Evolutionary conservation across 352 stramenopile genomes (phyloP), one percentile per base, ranked within the genome.

Genomic region (Globisporangium sylvaticum): DNA sequence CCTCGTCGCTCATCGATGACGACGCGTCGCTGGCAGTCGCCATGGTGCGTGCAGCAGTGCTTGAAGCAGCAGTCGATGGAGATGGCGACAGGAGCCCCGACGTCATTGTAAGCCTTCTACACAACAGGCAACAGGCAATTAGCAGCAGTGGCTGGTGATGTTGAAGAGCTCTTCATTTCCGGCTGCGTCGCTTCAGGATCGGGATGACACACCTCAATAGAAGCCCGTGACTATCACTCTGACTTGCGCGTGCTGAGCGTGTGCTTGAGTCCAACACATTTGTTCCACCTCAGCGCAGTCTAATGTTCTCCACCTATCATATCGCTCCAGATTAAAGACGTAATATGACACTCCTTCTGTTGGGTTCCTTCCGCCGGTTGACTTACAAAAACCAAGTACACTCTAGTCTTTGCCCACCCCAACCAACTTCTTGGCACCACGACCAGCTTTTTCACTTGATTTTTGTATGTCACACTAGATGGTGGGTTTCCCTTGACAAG

Each of bases 201-300:
- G n/a, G 14, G 44, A 22, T 69, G 29, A 20, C 4, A 14, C 12
- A 39, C 53, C 34, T 31, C 39, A 68, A 68, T 56, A 68, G 63
- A 37, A 39, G 39, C 4, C 42, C 15, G 4, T 44, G 9, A 57
- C 58, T 42, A 56, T 57, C 58, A 64, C 31, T 64, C 58, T 12
- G 27, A 1, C 25, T 39, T 4, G 18, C 61, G 34, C 54, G 54
- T 58, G 34, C 55, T 32, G 32, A 37, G n/a, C 29, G 54, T 20
- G 57, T 46, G 58, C 42, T 50, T 50, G 42, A 39, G 50, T 69
- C 65, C 66, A 67, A 67, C 66, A 56, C 42, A 46, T 48, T 46
- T 46, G 42, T 9, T 50, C 42, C 42, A 50, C 42, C 42, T 50
- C 42, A 50, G 42, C 42, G 2, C 4, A 18, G 34, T 18, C 34